Evolutionary conservation across 305 asterid genomes (phyloP).

Genomic region (Fraxinus nigra): DNA sequence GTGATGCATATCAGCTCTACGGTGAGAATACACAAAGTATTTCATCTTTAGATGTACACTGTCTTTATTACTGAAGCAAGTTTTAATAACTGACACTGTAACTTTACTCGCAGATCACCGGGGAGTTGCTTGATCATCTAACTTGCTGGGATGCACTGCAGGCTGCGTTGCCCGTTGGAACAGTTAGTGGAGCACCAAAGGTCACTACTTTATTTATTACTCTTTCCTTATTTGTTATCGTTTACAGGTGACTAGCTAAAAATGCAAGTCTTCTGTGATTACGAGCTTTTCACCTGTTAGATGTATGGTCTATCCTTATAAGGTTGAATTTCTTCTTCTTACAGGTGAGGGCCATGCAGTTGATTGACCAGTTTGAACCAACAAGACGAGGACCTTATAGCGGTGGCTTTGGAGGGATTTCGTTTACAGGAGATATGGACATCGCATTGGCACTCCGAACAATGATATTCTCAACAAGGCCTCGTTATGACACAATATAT

Average conservation of each 20-base stretch:
- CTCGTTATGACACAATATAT: slow-evolving; percentile 57
- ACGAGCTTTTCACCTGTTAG: not conserved
- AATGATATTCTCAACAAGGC: slow-evolving; percentile 61
- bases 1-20: slow-evolving; percentile 97
- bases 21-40: slow-evolving; percentile 43
- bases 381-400: slow-evolving; percentile 88
- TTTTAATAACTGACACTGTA: not conserved
- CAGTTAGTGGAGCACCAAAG: slow-evolving; percentile 95
- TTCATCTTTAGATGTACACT: not conserved
- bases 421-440: slow-evolving; percentile 84
- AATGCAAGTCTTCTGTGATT: not conserved
- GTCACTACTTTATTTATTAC: slow-evolving; percentile 27
- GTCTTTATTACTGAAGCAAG: not conserved
- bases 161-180: slow-evolving; percentile 85
- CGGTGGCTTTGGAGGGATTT: slow-evolving; percentile 87
- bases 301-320: not conserved
- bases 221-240: not conserved
- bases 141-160: slow-evolving; percentile 92
- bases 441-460: slow-evolving; percentile 76
- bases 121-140: slow-evolving; percentile 77
- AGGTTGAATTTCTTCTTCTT: not conserved
- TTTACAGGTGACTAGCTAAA: not conserved
- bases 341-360: slow-evolving; percentile 91
- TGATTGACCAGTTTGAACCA: slow-evolving; percentile 70
- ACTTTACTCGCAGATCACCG: slow-evolving; percentile 56